These are phyloP conservation scores for Grigorovia humatica DNA, from an alignment of 805 yeast genomes.

Conservation along the genomic window DNA sequence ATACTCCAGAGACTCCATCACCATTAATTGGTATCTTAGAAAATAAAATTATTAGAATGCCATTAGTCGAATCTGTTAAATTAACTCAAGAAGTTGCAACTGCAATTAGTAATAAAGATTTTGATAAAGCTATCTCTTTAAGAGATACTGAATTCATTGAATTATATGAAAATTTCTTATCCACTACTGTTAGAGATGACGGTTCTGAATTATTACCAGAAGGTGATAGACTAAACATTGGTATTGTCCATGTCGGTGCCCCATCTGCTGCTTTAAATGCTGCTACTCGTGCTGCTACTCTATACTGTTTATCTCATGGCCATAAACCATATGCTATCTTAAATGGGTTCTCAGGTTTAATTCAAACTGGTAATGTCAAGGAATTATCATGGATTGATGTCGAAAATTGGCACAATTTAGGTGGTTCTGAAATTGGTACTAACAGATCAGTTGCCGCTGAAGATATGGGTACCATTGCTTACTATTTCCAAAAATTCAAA, in stretches of 20 bases:
- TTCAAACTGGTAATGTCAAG: slow-evolving; percentile 76
- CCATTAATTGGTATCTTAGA: slow-evolving; percentile 89
- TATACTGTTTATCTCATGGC: slow-evolving; percentile 81
- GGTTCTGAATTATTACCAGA: slow-evolving; percentile 50
- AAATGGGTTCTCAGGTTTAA: slow-evolving; percentile 88
- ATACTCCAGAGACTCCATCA: slow-evolving; percentile 84
- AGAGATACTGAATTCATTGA: slow-evolving; percentile 86
- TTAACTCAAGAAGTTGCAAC: slow-evolving; percentile 83
- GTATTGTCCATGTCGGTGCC: slow-evolving; percentile 88
- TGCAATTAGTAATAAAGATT: slow-evolving; percentile 71
- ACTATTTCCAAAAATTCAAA: slow-evolving; percentile 76
- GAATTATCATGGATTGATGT: slow-evolving; percentile 75
- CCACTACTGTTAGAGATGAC: slow-evolving; percentile 60
- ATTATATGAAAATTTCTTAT: slow-evolving; percentile 59
- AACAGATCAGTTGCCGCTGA: slow-evolving; percentile 76
- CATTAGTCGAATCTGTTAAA: slow-evolving; percentile 82
- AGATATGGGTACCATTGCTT: slow-evolving; percentile 87
- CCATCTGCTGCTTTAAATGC: slow-evolving; percentile 96
- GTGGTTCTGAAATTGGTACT: slow-evolving; percentile 97
- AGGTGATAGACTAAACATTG: slow-evolving; percentile 58
- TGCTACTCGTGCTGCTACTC: slow-evolving; percentile 82
- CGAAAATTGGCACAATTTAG: slow-evolving; percentile 77
- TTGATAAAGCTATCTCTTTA: slow-evolving; percentile 74
- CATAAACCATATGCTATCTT: slow-evolving; percentile 85
- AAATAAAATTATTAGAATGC: slow-evolving; percentile 75